Evolutionary conservation across 306 rosid species (phyloP).

Genomic region (Rosa rugosa): DNA sequence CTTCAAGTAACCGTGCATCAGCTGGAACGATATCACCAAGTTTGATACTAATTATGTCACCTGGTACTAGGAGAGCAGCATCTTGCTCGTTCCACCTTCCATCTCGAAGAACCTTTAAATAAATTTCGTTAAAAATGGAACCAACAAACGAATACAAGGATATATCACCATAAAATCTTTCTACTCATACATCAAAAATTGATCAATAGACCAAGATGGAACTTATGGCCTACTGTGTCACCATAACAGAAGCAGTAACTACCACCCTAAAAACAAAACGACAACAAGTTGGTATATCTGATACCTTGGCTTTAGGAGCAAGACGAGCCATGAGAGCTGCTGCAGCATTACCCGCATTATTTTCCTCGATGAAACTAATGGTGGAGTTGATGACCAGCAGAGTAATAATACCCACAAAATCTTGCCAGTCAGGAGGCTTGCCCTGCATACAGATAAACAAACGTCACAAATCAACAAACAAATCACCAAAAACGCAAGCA

Average conservation of each 20-base stretch:
- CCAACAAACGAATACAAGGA: slow-evolving; percentile 9
- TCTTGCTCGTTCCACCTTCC: slow-evolving; percentile 96
- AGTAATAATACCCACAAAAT: slow-evolving; percentile 92
- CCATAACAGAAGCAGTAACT: neutral
- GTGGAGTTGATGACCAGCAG: slow-evolving; percentile 93
- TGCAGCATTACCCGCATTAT: slow-evolving; percentile 98
- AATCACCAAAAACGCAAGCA: slow-evolving; percentile 9
- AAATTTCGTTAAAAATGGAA: slow-evolving; percentile 20
- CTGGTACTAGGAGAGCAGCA: slow-evolving; percentile 80
- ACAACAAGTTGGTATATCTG: slow-evolving; percentile 5
- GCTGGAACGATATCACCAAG: slow-evolving; percentile 94
- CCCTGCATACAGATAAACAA: slow-evolving; percentile 47
- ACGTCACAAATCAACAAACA: neutral
- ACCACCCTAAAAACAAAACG: neutral
- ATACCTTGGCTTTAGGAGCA: slow-evolving; percentile 98
- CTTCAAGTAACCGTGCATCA: slow-evolving; percentile 96
- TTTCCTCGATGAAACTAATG: slow-evolving; percentile 95
- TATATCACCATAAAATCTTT: neutral
- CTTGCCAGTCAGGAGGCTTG: slow-evolving; percentile 98
- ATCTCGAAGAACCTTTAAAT: slow-evolving; percentile 85
- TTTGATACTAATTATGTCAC: slow-evolving; percentile 85
- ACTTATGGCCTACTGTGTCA: neutral
- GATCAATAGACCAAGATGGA: neutral
- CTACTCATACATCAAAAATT: neutral
- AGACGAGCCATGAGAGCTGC: slow-evolving; percentile 99